Evolutionary conservation across 148 eudicot species (phyloP).

Genomic region (Salicornia ramosissima): DNA sequence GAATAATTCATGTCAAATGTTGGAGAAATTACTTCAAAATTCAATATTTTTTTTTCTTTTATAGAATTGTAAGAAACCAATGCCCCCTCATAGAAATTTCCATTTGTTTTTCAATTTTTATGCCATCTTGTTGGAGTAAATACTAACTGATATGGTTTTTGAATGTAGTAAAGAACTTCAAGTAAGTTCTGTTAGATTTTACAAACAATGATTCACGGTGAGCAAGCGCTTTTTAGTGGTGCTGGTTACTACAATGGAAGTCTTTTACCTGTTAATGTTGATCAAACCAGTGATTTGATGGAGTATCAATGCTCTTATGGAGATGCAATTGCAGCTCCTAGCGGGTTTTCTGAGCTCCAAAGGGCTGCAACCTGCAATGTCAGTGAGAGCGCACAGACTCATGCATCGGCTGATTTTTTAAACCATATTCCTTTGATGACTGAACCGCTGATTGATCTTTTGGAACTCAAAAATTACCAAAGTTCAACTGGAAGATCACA

Average conservation of each 20-base stretch:
- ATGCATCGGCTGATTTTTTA: not conserved
- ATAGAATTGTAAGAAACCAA: no score
- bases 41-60: no score
- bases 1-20: no score
- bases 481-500: conserved; percentile 4
- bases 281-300: conserved; percentile 11
- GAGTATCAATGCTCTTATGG: conserved; percentile 3
- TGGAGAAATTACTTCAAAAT: no score
- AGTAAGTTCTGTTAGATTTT: not conserved
- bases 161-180: not conserved
- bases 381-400: not conserved
- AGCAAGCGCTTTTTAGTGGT: conserved; percentile 1
- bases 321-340: not conserved
- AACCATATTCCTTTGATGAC: not conserved
- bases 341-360: conserved; percentile 7
- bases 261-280: not conserved
- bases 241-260: not conserved
- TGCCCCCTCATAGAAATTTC: no score
- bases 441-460: not conserved
- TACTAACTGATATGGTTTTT: not conserved
- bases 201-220: conserved; percentile 1
- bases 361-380: conserved; percentile 11
- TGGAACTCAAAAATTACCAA: not conserved
- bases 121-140: no score
- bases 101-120: no score